phyloP scores from a whole-genome alignment of 192 early-diverging fungal species.

The Phlyctochytrium planicorne region DNA sequence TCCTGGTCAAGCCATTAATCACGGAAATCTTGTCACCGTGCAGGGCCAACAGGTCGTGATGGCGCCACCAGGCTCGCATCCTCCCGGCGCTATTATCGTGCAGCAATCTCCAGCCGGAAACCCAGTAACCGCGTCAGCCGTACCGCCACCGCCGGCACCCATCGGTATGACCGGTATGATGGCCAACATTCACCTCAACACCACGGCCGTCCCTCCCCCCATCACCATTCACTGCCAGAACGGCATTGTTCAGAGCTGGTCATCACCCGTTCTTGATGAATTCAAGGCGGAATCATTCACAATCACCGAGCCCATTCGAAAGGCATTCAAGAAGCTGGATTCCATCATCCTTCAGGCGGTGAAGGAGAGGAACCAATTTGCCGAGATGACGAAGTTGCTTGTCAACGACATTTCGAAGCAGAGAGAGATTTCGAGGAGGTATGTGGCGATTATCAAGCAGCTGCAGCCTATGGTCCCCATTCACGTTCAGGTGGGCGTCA shows the following conservation, averaged over 20 bases:
- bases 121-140: not conserved
- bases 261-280: conserved; percentile 7
- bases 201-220: conserved; percentile 21
- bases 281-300: not conserved
- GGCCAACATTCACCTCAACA: conserved; percentile 23
- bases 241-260: conserved; percentile 12
- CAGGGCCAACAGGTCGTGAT: not conserved
- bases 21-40: not conserved
- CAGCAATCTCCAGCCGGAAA: not conserved
- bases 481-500: conserved; percentile 19
- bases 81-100: not conserved
- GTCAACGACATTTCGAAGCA: conserved; percentile 10
- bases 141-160: not conserved
- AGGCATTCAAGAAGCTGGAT: conserved; percentile 15
- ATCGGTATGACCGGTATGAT: conserved; percentile 22
- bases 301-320: conserved; percentile 8
- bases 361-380: conserved; percentile 27
- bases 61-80: not conserved
- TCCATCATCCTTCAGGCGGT: conserved; percentile 19
- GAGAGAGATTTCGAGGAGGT: conserved; percentile 12
- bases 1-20: too few species aligned
- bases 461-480: conserved; percentile 12
- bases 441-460: conserved; percentile 18
- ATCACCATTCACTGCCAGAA: conserved; percentile 5
- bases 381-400: conserved; percentile 14